Base-by-base conservation (phyloP, 768 basidiomycete species). In the Naganishia onofrii region DNA sequence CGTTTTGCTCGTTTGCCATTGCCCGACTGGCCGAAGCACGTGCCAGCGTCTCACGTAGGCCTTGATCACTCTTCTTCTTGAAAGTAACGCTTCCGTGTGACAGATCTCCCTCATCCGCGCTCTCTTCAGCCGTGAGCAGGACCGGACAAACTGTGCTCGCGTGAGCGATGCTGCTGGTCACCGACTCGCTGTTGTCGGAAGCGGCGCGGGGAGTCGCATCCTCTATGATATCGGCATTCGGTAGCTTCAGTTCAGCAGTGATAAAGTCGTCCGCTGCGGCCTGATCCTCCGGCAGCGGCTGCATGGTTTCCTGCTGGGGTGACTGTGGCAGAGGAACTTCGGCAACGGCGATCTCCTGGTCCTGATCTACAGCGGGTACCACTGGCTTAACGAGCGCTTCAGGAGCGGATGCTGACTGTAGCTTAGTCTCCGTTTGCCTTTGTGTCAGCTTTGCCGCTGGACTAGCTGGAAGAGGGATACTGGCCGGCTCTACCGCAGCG, bases 51-150 rank as follows among this genome's bases (percentile, higher is more conserved):
- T 52, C 56, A 19, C 58, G 58, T 13, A 53, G 52, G 1, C 26
- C 32, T 21, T 55, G 56, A 23, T 66, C 55, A 21, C 31, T n/a
- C 34, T 54, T 56, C 38, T 51, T 52, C 36, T 71, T 67, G 46
- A 71, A 67, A 21, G 56, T 60, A 12, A 68, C 70, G 34, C 66
- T 66, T n/a, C 29, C 56, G 23, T 60, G 29, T 2, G 66, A 51
- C 19, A 32, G 28, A 15, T 71, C 70, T 19, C 34, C 70, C 15
- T 68, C 57, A 13, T 34, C 55, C 4, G 48, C 58, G 28, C 52
- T 66, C 3, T 67, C 57, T n/a, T 44, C 66, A 17, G 63, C 66
- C 5, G 44, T 34, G 23, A 57, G 29, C 53, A 28, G 64, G 5
- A 36, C 53, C n/a, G 34, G 13, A 19, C n/a, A 52, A 26, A 65